These are phyloP conservation scores for Mikania micrantha DNA, from an alignment of 129 eudicot genomes.

Conservation along the genomic window DNA sequence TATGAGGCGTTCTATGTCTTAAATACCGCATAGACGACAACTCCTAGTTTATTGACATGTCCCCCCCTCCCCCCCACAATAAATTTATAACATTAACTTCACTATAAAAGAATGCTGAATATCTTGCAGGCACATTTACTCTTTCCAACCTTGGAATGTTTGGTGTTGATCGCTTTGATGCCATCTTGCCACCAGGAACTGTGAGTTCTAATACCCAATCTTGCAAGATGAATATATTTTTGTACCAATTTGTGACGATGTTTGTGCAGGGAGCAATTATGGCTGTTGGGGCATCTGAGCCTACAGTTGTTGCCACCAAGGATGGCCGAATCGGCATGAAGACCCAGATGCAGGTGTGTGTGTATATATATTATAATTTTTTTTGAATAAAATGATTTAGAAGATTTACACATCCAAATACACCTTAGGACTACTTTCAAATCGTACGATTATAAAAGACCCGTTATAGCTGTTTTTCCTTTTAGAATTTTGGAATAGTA, in stretches of 20 bases:
- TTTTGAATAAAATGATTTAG: background rate
- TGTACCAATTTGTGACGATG: background rate
- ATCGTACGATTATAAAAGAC: background rate
- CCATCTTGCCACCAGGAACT: conserved; percentile 99
- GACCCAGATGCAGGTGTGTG: conserved; percentile 86
- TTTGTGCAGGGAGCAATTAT: conserved; percentile 87
- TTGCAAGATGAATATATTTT: background rate
- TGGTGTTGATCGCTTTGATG: conserved; percentile 98
- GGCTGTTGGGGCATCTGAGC: conserved; percentile 96
- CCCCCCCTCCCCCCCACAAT: too few species aligned
- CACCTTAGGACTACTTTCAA: background rate
- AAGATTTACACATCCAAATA: too few species aligned
- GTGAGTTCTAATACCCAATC: conserved; percentile 41
- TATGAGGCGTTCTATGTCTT: too few species aligned
- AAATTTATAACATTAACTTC: too few species aligned
- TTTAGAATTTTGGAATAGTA: too few species aligned
- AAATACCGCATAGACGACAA: too few species aligned
- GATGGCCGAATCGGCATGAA: conserved; percentile 96
- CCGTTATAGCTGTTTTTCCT: background rate
- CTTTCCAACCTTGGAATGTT: conserved; percentile 98
- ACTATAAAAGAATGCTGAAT: background rate
- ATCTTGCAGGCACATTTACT: conserved; percentile 81
- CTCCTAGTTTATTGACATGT: too few species aligned
- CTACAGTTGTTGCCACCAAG: conserved; percentile 86
- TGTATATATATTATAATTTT: background rate